Evolutionary conservation across 768 basidiomycete genomes (phyloP), one percentile per base, ranked within the genome.

Genomic region (Russula ochroleuca): DNA sequence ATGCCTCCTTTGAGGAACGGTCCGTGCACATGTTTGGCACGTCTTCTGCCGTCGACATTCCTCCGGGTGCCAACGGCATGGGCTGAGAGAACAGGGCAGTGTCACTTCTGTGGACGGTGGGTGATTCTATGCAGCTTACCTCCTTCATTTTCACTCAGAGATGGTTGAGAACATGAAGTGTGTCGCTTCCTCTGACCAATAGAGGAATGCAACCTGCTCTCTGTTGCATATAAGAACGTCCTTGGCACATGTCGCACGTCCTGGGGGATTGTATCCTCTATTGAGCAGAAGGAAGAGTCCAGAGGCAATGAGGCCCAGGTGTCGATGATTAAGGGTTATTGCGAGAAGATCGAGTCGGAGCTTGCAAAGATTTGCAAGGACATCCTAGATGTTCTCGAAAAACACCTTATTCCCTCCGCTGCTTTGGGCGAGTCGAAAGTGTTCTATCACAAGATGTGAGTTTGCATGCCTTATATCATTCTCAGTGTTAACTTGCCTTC

Each of bases 131-230:
- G 55, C 59, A 64, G 67, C 38, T 59, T 48, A 61, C 57, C 64
- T n/a, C 48, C 67, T 62, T 52, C 69, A 38, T 56, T 54, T n/a
- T 35, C 63, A 11, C 63, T 31, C 76, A 87, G 92, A 97, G 78
- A 97, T 96, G 95, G 95, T 97, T 70, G 92, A 94, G 79, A 96
- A 95, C 85, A 98, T 98, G 95, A 98, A 98, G 87, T 86, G 86
- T 67, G 95, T 98, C 69, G 95, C 95, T 62, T 94, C 93, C 37
- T 94, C 94, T 64, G 94, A 96, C 84, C 91, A 95, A 78, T 98
- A 49, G 95, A 98, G 80, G 95, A 98, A 79, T 93, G 95, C 67
- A 98, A 98, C 77, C 86, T 98, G 21, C 52, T 53, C 21, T 53
- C 94, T 13, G 95, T 98, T 64, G 95, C 95, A 19, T 98, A 97